Percentiles rank a stretch among this genome's conserved stretches.
Evolutionary conservation across 768 basidiomycete species (phyloP).

Genomic region (Multifurca ochricompacta): DNA sequence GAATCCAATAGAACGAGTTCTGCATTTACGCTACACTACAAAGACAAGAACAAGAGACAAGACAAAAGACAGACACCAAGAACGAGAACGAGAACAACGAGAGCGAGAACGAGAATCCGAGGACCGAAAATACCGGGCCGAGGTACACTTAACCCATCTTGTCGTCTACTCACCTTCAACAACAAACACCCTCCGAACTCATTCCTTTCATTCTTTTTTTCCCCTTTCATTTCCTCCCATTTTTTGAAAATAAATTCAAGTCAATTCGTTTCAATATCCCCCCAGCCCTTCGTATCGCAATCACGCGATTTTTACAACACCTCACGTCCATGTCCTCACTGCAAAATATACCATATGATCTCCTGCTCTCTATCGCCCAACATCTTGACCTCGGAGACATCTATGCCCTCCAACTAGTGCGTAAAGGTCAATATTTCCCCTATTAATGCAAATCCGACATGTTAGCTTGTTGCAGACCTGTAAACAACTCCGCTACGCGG

Average conservation of each 20-base stretch:
- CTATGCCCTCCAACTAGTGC: conserved; percentile 52
- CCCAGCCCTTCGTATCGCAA: background rate
- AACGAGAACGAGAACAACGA: no score
- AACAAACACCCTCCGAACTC: background rate
- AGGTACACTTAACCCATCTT: background rate
- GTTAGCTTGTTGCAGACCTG: conserved; percentile 40
- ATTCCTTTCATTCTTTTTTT: background rate
- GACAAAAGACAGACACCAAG: no score
- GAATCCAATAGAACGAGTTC: no score
- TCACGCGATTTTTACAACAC: background rate
- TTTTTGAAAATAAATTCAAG: background rate
- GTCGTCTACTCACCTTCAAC: background rate
- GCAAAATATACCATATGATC: conserved; percentile 55
- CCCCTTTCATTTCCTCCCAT: background rate
- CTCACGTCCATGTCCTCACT: conserved; percentile 23
- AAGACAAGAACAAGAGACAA: no score
- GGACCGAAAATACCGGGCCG: conserved; percentile 2
- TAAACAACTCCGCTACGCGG: conserved; percentile 50
- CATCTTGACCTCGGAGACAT: conserved; percentile 56
- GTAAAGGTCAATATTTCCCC: conserved; percentile 22
- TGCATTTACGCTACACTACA: no score
- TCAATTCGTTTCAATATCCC: background rate
- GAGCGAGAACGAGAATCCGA: no score
- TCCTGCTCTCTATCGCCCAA: conserved; percentile 58
- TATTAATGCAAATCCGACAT: background rate